phyloP scores from a whole-genome alignment of 441 rosid species.

The Populus hybrid region DNA sequence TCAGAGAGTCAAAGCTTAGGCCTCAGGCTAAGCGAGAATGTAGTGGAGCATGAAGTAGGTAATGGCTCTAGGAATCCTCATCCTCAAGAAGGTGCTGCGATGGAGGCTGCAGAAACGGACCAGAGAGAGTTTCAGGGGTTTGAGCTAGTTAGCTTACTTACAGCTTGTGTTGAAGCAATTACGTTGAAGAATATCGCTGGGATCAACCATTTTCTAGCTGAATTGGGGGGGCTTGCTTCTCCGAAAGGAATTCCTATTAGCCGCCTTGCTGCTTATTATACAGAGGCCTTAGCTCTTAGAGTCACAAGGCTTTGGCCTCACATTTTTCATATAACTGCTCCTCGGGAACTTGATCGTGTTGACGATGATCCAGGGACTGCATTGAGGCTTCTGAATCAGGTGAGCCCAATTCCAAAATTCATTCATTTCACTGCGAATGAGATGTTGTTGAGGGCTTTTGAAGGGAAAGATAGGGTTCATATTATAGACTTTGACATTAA shows the following conservation, averaged over 20 bases:
- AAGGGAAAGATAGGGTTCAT: conserved; percentile 91
- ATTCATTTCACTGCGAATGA: conserved; percentile 88
- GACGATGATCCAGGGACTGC: conserved; percentile 72
- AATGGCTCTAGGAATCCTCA: conserved; percentile 56
- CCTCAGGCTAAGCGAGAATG: conserved; percentile 42
- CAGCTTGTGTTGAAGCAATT: conserved; percentile 82
- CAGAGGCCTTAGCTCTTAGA: conserved; percentile 81
- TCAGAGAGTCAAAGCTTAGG: conserved; percentile 68
- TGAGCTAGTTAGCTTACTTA: conserved; percentile 71
- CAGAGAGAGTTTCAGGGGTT: conserved; percentile 53
- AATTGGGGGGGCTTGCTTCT: conserved; percentile 76
- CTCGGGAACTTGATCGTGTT: conserved; percentile 72
- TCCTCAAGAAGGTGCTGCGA: conserved; percentile 26
- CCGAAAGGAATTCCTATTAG: conserved; percentile 58
- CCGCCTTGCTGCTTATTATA: conserved; percentile 74
- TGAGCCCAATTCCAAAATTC: conserved; percentile 82
- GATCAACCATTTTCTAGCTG: conserved; percentile 64
- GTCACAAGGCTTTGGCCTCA: conserved; percentile 89
- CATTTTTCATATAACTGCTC: conserved; percentile 68
- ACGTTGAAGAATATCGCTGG: conserved; percentile 58
- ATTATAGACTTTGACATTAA: conserved; percentile 91
- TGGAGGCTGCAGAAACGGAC: conserved; percentile 43
- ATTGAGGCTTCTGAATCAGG: conserved; percentile 82
- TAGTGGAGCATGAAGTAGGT: conserved; percentile 45
- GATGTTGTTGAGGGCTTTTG: conserved; percentile 80